A percentile compares a stretch with the other conserved stretches of the same genome.
These are phyloP conservation scores for Vanderwaltozyma polyspora DNA, from an alignment of 805 yeast genomes.

Conservation along the genomic window DNA sequence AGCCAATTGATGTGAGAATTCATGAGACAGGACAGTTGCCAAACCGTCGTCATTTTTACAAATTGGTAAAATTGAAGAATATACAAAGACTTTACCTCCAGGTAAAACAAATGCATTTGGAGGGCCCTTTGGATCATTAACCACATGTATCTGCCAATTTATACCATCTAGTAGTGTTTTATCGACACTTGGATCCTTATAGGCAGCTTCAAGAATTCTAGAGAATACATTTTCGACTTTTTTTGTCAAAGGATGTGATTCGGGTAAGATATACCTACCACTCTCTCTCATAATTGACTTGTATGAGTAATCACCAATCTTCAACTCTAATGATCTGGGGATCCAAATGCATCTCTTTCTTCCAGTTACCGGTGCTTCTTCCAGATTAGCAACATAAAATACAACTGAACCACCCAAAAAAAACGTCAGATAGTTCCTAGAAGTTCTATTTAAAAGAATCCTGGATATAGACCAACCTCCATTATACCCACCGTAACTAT, in stretches of 20 bases:
- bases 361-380: slow-evolving; percentile 73
- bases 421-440: slow-evolving; percentile 24
- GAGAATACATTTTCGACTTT: slow-evolving; percentile 54
- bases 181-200: slow-evolving; percentile 30
- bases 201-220: slow-evolving; percentile 50
- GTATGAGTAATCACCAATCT: slow-evolving; percentile 56
- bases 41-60: slow-evolving; percentile 78
- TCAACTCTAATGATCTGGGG: slow-evolving; percentile 51
- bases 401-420: slow-evolving; percentile 28
- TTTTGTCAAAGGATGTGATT: slow-evolving; percentile 44
- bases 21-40: slow-evolving; percentile 93
- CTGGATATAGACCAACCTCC: not conserved
- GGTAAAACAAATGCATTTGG: slow-evolving; percentile 97
- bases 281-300: slow-evolving; percentile 47
- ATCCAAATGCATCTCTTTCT: slow-evolving; percentile 63
- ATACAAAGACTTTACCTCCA: slow-evolving; percentile 90
- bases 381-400: slow-evolving; percentile 43
- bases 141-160: slow-evolving; percentile 72
- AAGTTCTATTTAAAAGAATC: not conserved
- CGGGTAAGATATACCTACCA: slow-evolving; percentile 44
- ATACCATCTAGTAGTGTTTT: slow-evolving; percentile 22
- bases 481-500: not conserved
- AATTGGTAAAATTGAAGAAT: slow-evolving; percentile 64
- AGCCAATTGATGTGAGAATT: slow-evolving; percentile 87
- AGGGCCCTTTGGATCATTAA: slow-evolving; percentile 56